Percentiles rank a stretch among this genome's conserved stretches.
Evolutionary conservation across 495 filamentous ascomycete genomes (phyloP).

Genomic region (Xylaria castorea): DNA sequence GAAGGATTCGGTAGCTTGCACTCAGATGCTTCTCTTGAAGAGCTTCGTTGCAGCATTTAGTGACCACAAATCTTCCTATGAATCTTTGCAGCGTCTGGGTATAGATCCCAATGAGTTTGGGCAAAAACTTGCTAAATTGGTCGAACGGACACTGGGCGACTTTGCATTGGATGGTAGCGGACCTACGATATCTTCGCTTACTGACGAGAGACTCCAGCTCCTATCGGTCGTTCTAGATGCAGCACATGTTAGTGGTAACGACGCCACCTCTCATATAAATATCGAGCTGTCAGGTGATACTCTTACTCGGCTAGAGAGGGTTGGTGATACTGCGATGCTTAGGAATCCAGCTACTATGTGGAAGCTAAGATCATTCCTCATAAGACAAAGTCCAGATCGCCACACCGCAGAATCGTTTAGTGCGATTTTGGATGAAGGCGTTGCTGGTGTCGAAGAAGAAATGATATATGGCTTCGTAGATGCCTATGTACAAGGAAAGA

Average conservation of each 20-base stretch:
- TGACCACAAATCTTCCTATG: constrained; percentile 18
- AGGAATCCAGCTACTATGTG: constrained; percentile 41
- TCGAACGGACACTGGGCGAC: constrained; percentile 24
- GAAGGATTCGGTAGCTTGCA: neutral
- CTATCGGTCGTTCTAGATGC: constrained; percentile 33
- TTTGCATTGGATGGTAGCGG: constrained; percentile 29
- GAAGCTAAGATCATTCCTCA: constrained; percentile 49
- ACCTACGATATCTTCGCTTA: constrained; percentile 1
- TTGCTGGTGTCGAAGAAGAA: constrained; percentile 31
- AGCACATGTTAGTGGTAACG: constrained; percentile 22
- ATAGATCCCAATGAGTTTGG: constrained; percentile 27
- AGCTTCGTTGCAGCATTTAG: constrained; percentile 30
- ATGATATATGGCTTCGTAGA: constrained; percentile 36
- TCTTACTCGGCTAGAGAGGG: constrained; percentile 37
- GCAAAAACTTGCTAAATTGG: constrained; percentile 30
- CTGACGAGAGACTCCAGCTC: constrained; percentile 18
- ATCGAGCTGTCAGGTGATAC: constrained; percentile 28
- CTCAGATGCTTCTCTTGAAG: constrained; percentile 36
- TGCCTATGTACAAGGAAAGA: constrained; percentile 32
- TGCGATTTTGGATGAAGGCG: constrained; percentile 31
- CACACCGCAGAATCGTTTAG: constrained; percentile 28
- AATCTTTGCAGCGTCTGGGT: constrained; percentile 20
- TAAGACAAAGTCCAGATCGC: constrained; percentile 37
- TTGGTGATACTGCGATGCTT: constrained; percentile 38
- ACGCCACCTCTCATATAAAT: neutral